These are phyloP conservation scores for Aureobasidium leucospermi DNA, from an alignment of 2,329 filamentous ascomycete genomes.

Conservation along the genomic window DNA sequence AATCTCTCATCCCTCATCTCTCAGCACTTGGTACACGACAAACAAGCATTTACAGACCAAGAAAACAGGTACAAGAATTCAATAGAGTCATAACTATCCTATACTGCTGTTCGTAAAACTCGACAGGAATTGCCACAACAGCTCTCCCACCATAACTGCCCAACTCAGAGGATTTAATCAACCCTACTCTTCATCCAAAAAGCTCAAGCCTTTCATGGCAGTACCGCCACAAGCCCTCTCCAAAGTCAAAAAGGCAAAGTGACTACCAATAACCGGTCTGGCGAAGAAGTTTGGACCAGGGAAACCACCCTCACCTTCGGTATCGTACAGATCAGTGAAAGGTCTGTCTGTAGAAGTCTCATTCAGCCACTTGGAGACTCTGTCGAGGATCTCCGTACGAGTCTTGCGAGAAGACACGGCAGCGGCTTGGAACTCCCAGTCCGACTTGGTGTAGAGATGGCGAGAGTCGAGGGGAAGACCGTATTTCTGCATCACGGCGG, in stretches of 20 bases:
- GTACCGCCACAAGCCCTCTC: conserved; percentile 69
- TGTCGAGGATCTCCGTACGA: conserved; percentile 63
- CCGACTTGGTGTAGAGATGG: conserved; percentile 79
- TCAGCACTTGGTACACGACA: too few species aligned
- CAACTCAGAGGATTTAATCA: neutral
- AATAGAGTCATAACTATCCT: too few species aligned
- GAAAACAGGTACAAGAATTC: too few species aligned
- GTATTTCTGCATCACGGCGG: conserved; percentile 69
- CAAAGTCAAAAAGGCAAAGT: conserved; percentile 79
- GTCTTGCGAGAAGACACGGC: conserved; percentile 65
- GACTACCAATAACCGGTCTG: conserved; percentile 73
- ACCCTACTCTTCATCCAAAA: conserved; percentile 9
- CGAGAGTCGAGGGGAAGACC: conserved; percentile 75
- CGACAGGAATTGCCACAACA: too few species aligned
- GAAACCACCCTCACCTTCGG: conserved; percentile 68
- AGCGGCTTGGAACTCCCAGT: conserved; percentile 87
- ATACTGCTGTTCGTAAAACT: too few species aligned
- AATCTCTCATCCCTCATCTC: too few species aligned
- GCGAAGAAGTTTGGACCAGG: conserved; percentile 72
- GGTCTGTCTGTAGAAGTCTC: conserved; percentile 70
- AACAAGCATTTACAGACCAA: too few species aligned
- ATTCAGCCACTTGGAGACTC: conserved; percentile 74
- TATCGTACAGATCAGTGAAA: conserved; percentile 76
- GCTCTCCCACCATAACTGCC: neutral
- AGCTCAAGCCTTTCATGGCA: conserved; percentile 50